Evolutionary conservation across 257 asterid genomes (phyloP), one percentile per base, ranked within the genome.

Genomic region (Capsicum chinense): DNA sequence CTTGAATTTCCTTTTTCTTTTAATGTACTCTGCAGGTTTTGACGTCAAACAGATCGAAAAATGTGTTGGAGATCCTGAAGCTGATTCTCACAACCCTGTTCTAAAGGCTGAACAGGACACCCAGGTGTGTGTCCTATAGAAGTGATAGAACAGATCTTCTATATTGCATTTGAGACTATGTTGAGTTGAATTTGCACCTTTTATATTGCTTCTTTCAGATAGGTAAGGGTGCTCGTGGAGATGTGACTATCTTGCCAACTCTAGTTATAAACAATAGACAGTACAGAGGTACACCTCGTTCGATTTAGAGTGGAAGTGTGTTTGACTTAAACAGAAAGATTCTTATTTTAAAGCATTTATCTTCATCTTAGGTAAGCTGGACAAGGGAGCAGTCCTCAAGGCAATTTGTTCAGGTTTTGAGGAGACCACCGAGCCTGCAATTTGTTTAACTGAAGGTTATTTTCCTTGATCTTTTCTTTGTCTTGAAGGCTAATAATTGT

Each of bases 61-160:
- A 56, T 95, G 99, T 84, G 89, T 95, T 62, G 98, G 99, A 83
- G 95, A 94, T 86, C 86, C 91, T 37, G 94, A 90, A 85, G 97
- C 95, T 9, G 95, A 95, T 84, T 83, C 60, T 39, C 97, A 94
- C 81, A 95, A 95, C 88, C 93, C 92, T 54, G 70, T 95, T 79
- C 90, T 94, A 33, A 91, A 90, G 88, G 88, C 90, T 16, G 94
- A 91, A 84, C 92, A 90, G 83, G 92, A 88, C 81, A 82, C 89
- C 15, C 94, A 91, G 92, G 94, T 91, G 50, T 81, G 84, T 52
- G 6, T 15, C 81, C 19, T 64, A 78, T 52, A 58, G 50, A 81
- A 81, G 60, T 47, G 78, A 47, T 81, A 37, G 81, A 52, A 50
- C 62, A 74, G 57, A 54, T 13, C 62, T 50, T 74, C 44, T 48